Evolutionary conservation across 208 protist genomes (phyloP).

Genomic region (Trypanosoma congolense): DNA sequence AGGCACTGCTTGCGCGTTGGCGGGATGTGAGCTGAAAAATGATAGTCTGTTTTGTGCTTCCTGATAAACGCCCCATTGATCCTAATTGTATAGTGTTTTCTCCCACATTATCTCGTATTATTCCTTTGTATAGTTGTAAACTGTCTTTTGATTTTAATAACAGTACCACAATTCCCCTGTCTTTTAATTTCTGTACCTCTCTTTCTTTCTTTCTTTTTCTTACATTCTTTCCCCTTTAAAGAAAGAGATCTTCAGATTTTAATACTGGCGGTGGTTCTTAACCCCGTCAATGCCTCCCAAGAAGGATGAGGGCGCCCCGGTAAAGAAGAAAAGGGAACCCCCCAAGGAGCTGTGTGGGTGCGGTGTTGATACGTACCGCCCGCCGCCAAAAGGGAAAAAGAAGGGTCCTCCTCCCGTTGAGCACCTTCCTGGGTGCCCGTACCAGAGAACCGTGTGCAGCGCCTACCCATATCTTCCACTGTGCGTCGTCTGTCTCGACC

Average conservation of each 20-base stretch:
- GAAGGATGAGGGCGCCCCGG: conserved; percentile 23
- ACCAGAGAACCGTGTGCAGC: conserved; percentile 78
- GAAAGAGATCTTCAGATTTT: background rate
- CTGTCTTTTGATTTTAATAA: no score
- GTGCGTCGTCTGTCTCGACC: conserved; percentile 62
- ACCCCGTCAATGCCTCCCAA: conserved; percentile 33
- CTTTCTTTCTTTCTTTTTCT: conserved; percentile 1
- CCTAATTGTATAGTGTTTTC: no score
- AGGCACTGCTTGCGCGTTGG: no score
- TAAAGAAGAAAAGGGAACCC: conserved; percentile 61
- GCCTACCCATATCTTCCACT: conserved; percentile 74
- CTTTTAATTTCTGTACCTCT: conserved; percentile 9
- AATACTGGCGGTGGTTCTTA: background rate
- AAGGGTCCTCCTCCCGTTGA: conserved; percentile 41
- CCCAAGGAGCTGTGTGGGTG: conserved; percentile 80
- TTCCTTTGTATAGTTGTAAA: no score
- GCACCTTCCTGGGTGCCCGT: conserved; percentile 64
- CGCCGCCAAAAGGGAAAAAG: conserved; percentile 79
- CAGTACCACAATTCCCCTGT: background rate
- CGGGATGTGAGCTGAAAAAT: no score
- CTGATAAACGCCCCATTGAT: no score
- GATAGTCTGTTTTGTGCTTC: no score
- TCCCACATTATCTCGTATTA: no score
- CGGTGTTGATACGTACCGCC: conserved; percentile 75
- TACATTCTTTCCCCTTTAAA: conserved; percentile 4